These are phyloP conservation scores for Ascochyta viciae-villosae DNA, from an alignment of 2,329 filamentous ascomycete species.

Conservation along the genomic window DNA sequence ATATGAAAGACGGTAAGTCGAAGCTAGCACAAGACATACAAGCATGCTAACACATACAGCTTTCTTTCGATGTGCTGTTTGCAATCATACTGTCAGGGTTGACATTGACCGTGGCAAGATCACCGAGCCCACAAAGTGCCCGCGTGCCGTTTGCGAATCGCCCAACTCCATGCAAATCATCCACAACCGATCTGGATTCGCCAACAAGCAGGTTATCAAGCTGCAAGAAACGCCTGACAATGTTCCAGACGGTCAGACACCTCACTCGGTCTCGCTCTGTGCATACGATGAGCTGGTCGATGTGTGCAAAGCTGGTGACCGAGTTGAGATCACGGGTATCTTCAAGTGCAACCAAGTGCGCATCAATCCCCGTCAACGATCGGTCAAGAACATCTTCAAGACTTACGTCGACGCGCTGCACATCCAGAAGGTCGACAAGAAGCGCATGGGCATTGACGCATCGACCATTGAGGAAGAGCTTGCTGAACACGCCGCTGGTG, in stretches of 20 bases:
- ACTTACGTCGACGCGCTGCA: conserved; percentile 96
- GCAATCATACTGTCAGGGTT: conserved; percentile 88
- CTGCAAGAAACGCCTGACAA: conserved; percentile 96
- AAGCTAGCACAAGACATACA: neutral
- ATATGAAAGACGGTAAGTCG: conserved; percentile 83
- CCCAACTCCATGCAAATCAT: conserved; percentile 98
- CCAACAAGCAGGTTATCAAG: conserved; percentile 99
- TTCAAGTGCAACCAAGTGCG: conserved; percentile 95
- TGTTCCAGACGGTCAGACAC: conserved; percentile 93
- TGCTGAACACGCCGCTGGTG: conserved; percentile 73
- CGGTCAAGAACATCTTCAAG: conserved; percentile 95
- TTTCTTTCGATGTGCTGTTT: conserved; percentile 94
- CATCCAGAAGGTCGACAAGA: conserved; percentile 95
- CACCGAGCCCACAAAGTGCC: conserved; percentile 89
- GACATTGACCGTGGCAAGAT: conserved; percentile 96
- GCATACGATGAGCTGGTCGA: conserved; percentile 97
- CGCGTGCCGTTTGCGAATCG: conserved; percentile 78
- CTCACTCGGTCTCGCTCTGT: conserved; percentile 94
- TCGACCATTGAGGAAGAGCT: conserved; percentile 87
- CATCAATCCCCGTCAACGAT: conserved; percentile 89
- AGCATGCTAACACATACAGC: conserved; percentile 57
- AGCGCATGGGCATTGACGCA: conserved; percentile 87
- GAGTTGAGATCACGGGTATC: conserved; percentile 93
- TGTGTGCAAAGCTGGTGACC: conserved; percentile 96
- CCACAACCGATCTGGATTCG: conserved; percentile 92